Evolutionary conservation across 192 early-diverging fungal species (phyloP).

Genomic region (Chytriomyces sp.): DNA sequence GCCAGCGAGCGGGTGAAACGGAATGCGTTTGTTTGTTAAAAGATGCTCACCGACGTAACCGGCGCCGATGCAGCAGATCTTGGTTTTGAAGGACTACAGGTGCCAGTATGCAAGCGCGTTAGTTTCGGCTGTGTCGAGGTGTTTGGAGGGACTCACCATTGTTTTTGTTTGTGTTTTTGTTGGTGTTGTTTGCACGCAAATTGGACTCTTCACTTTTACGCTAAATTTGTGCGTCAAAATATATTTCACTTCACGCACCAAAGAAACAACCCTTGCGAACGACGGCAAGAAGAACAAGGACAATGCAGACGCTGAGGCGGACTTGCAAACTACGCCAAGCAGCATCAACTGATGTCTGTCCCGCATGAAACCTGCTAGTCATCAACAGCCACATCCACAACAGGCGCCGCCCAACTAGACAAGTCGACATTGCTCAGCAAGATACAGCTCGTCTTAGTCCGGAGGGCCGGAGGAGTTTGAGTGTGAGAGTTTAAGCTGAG

Average conservation of each 20-base stretch:
- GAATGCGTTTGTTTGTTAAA: neutral
- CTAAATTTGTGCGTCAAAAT: no score
- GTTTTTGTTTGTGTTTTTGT: neutral
- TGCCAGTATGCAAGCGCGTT: neutral
- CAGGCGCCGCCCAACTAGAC: constrained; percentile 78
- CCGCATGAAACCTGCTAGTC: constrained; percentile 66
- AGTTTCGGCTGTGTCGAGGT: neutral
- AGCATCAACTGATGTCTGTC: constrained; percentile 75
- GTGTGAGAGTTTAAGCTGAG: no score
- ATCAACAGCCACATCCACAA: neutral
- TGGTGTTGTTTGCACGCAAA: neutral
- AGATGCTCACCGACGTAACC: constrained; percentile 85
- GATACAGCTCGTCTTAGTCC: constrained; percentile 81
- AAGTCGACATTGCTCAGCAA: constrained; percentile 81
- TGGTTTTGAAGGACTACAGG: no score
- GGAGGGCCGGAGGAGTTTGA: constrained; percentile 22
- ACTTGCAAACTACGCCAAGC: constrained; percentile 80
- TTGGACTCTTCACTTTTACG: neutral
- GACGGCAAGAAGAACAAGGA: neutral
- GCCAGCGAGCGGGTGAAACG: neutral
- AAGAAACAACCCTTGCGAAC: neutral
- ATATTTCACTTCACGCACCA: neutral
- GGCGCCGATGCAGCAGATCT: constrained; percentile 92
- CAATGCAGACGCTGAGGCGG: constrained; percentile 23
- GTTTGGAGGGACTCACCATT: neutral